phyloP scores from a whole-genome alignment of 2,329 filamentous ascomycete species.

The Arachnomyces sp. region DNA sequence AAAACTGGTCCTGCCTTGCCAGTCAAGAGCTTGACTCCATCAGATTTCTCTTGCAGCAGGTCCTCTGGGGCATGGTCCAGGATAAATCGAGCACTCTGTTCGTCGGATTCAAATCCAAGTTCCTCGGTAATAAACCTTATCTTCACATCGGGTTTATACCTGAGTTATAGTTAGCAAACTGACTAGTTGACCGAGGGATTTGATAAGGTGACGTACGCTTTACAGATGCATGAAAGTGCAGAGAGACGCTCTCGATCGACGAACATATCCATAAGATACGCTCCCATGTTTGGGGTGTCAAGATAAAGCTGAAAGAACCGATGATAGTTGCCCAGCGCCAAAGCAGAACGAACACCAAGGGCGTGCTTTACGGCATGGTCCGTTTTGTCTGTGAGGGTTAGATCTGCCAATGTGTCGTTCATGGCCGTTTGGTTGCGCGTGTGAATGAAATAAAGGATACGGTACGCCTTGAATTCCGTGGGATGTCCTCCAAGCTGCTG shows the following conservation, averaged over 20 bases:
- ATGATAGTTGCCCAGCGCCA: slow-evolving; percentile 94
- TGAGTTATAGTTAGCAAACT: slow-evolving; percentile 46
- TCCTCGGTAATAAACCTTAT: slow-evolving; percentile 92
- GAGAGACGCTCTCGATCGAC: slow-evolving; percentile 85
- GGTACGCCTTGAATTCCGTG: slow-evolving; percentile 97
- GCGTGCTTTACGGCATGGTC: slow-evolving; percentile 82
- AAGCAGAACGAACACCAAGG: slow-evolving; percentile 77
- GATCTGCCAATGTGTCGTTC: slow-evolving; percentile 97
- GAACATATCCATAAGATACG: slow-evolving; percentile 99
- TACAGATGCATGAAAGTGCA: slow-evolving; percentile 87
- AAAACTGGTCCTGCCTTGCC: slow-evolving; percentile 67
- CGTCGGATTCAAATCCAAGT: slow-evolving; percentile 88
- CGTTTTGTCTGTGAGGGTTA: slow-evolving; percentile 94
- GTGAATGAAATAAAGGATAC: slow-evolving; percentile 98
- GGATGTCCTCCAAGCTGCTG: slow-evolving; percentile 81
- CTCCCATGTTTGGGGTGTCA: slow-evolving; percentile 91
- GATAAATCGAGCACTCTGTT: slow-evolving; percentile 85
- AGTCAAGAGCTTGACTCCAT: slow-evolving; percentile 65
- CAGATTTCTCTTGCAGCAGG: slow-evolving; percentile 68
- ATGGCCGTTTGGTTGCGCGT: slow-evolving; percentile 96
- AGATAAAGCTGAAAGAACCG: slow-evolving; percentile 96
- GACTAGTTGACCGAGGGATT: background rate
- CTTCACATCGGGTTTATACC: slow-evolving; percentile 85
- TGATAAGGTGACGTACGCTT: slow-evolving; percentile 62
- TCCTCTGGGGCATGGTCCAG: slow-evolving; percentile 69